Conservation (phyloP, 257 asterid species). For the Voacanga thouarsii region DNA sequence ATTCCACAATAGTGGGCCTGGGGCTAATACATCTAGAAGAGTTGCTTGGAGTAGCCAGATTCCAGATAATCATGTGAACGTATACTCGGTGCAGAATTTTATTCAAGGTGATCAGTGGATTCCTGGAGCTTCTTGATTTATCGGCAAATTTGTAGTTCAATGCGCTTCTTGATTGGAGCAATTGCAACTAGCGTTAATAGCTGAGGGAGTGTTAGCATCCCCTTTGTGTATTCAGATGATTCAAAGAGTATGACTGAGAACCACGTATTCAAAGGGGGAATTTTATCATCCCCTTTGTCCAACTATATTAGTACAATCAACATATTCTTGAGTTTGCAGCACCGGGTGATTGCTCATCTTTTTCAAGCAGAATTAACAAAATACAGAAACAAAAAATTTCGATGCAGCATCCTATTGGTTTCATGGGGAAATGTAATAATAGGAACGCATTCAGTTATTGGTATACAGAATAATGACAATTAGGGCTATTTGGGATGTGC, state of each 20-base stretch:
- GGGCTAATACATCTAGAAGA: conserved; percentile 19
- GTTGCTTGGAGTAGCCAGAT: conserved; percentile 32
- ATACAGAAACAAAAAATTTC: background rate
- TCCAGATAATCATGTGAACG: conserved; percentile 18
- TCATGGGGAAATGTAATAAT: too few relatives aligned
- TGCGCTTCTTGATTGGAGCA: conserved; percentile 1
- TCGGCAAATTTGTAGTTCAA: background rate
- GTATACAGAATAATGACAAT: too few relatives aligned
- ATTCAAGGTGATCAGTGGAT: conserved; percentile 38
- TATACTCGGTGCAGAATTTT: conserved; percentile 29
- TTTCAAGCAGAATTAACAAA: background rate
- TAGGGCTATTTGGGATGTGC: too few relatives aligned
- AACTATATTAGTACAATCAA: background rate
- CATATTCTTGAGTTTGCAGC: too few relatives aligned
- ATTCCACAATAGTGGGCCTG: conserved; percentile 23
- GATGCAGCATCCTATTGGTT: too few relatives aligned
- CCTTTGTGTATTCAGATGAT: background rate
- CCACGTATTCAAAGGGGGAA: too few relatives aligned
- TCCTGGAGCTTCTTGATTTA: conserved; percentile 20
- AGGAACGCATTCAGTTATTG: too few relatives aligned
- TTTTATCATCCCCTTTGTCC: background rate
- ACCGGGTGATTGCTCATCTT: too few relatives aligned
- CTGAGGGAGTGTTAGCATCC: background rate
- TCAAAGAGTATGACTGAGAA: background rate
- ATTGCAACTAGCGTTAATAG: background rate